Evolutionary conservation across 331 rosid species (phyloP).

Genomic region (Saraca asoca): DNA sequence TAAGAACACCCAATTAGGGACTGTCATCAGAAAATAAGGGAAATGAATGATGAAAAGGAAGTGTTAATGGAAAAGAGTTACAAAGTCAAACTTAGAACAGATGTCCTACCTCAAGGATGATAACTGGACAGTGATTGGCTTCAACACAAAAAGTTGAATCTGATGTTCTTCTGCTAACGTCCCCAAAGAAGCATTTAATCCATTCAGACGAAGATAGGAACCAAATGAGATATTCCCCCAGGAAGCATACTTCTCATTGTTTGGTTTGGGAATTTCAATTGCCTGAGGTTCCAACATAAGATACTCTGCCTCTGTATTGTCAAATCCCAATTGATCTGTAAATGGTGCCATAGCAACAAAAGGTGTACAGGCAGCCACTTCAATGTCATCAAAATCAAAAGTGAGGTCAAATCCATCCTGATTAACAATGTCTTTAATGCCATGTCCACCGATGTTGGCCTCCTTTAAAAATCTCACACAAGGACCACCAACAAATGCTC

Average conservation of each 20-base stretch:
- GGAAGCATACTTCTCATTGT: slow-evolving; percentile 56
- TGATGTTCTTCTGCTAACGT: slow-evolving; percentile 48
- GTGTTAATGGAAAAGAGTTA: background rate
- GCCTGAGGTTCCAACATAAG: slow-evolving; percentile 55
- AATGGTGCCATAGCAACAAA: slow-evolving; percentile 47
- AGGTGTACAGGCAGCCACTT: slow-evolving; percentile 66
- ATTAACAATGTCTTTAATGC: slow-evolving; percentile 33
- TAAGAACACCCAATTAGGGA: background rate
- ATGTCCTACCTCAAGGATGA: slow-evolving; percentile 65
- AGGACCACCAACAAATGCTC: slow-evolving; percentile 69
- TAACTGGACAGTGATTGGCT: slow-evolving; percentile 58
- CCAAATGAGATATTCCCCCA: slow-evolving; percentile 52
- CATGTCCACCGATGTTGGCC: slow-evolving; percentile 39
- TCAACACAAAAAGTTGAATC: slow-evolving; percentile 55
- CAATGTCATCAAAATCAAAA: slow-evolving; percentile 60
- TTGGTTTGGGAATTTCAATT: slow-evolving; percentile 52
- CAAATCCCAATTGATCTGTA: slow-evolving; percentile 40
- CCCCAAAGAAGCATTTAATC: slow-evolving; percentile 60
- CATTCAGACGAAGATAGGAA: slow-evolving; percentile 59
- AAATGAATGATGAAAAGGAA: slow-evolving; percentile 25
- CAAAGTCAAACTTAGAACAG: slow-evolving; percentile 7
- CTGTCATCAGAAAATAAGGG: slow-evolving; percentile 23
- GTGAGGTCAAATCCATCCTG: slow-evolving; percentile 49
- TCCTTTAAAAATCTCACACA: slow-evolving; percentile 56
- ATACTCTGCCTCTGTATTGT: slow-evolving; percentile 46